These are phyloP conservation scores for Dendryphion nanum DNA, from an alignment of 2,329 filamentous ascomycete genomes.

Conservation along the genomic window DNA sequence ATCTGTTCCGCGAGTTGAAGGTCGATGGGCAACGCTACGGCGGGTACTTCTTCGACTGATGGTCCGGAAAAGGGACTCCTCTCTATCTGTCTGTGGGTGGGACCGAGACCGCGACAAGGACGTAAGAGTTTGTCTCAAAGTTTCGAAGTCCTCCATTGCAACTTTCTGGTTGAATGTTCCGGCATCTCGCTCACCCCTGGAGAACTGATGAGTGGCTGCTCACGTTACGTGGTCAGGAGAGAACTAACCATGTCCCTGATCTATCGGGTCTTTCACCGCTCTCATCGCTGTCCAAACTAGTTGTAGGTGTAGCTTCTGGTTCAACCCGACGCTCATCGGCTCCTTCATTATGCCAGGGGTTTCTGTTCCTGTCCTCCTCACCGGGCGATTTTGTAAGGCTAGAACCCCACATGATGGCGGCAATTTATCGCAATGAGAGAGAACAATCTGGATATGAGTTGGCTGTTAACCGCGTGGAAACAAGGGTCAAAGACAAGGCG, in stretches of 20 bases:
- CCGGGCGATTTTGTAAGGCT: conserved; percentile 13
- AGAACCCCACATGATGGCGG: conserved; percentile 20
- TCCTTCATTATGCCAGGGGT: conserved; percentile 38
- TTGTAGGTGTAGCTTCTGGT: conserved; percentile 13
- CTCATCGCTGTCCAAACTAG: conserved; percentile 13
- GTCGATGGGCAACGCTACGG: conserved; percentile 12
- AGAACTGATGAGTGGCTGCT: too few species aligned
- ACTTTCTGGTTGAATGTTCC: conserved; percentile 53
- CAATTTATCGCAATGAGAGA: not conserved
- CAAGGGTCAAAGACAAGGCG: too few species aligned
- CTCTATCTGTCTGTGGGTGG: conserved; percentile 20
- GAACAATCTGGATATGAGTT: too few species aligned
- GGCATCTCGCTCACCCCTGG: conserved; percentile 56
- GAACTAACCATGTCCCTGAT: conserved; percentile 55
- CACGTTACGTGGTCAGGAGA: too few species aligned
- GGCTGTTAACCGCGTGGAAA: too few species aligned
- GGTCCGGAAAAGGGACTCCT: conserved; percentile 22
- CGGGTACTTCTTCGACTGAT: conserved; percentile 28
- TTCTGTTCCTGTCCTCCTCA: conserved; percentile 25
- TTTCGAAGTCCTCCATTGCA: conserved; percentile 61
- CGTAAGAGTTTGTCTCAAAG: conserved; percentile 56
- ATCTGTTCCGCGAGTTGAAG: conserved; percentile 11
- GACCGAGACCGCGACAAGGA: conserved; percentile 48
- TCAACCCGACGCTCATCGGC: conserved; percentile 13
- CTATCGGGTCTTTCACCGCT: conserved; percentile 26